Percentiles rank a stretch among this genome's conserved stretches.
phyloP scores from a whole-genome alignment of 441 rosid species.

The Cnidoscolus chayamansa region DNA sequence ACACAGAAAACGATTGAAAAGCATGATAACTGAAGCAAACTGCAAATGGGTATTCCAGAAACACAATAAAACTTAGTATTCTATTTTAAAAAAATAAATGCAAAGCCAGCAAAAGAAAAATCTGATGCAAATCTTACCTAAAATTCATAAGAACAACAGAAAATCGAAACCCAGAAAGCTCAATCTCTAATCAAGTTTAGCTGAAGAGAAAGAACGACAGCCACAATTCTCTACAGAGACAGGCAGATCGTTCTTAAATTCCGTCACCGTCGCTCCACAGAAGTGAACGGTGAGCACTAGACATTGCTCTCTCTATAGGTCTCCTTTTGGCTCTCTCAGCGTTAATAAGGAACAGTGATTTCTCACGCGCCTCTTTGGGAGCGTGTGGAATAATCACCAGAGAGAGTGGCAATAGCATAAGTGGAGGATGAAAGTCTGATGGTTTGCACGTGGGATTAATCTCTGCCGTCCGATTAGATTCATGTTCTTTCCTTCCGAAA shows the following conservation, averaged over 20 bases:
- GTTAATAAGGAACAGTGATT: conserved; percentile 25
- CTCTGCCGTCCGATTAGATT: background rate
- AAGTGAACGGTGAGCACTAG: conserved; percentile 34
- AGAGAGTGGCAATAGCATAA: conserved; percentile 3
- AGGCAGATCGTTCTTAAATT: conserved; percentile 16
- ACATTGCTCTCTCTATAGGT: conserved; percentile 16
- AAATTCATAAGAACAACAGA: conserved; percentile 24
- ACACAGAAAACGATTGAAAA: conserved; percentile 4
- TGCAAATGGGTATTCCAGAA: conserved; percentile 7
- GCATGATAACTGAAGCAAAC: conserved; percentile 10
- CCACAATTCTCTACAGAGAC: conserved; percentile 1
- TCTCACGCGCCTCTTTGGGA: conserved; percentile 22
- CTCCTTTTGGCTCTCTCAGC: conserved; percentile 13
- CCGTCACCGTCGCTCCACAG: conserved; percentile 40
- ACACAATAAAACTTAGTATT: conserved; percentile 13
- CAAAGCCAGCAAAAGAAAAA: conserved; percentile 7
- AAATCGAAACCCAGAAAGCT: conserved; percentile 17
- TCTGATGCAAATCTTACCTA: conserved; percentile 31
- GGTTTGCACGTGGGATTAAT: conserved; percentile 24
- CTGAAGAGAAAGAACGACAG: conserved; percentile 16
- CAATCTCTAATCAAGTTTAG: conserved; percentile 7
- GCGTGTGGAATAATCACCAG: conserved; percentile 25
- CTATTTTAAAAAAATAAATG: conserved; percentile 4
- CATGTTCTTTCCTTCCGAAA: conserved; percentile 6
- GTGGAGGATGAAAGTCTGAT: conserved; percentile 6